phyloP scores from a whole-genome alignment of 495 filamentous ascomycete species.

The Penicillium antarcticum region DNA sequence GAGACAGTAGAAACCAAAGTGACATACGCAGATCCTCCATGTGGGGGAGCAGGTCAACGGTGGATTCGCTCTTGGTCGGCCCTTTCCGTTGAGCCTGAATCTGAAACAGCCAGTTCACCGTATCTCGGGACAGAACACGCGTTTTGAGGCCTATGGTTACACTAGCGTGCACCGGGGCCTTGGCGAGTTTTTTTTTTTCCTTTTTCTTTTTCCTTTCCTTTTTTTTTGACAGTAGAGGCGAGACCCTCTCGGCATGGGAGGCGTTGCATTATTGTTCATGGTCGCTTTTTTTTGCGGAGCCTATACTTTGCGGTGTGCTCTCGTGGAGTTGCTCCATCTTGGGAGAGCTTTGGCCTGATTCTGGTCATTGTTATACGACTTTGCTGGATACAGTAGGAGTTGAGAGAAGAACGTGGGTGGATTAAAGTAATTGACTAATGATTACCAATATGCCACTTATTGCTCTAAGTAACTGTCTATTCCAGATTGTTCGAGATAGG shows the following conservation, averaged over 20 bases:
- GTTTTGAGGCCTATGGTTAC: slow-evolving; percentile 16
- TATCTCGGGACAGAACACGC: slow-evolving; percentile 18
- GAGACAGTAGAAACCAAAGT: not conserved
- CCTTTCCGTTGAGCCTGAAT: slow-evolving; percentile 27
- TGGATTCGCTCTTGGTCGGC: slow-evolving; percentile 11
- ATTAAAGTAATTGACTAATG: not conserved
- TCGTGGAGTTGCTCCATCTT: not conserved
- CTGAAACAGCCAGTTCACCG: slow-evolving; percentile 33
- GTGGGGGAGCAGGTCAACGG: no score
- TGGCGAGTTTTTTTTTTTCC: slow-evolving; percentile 1
- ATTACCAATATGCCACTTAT: not conserved
- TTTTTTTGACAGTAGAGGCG: not conserved
- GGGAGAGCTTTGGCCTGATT: slow-evolving; percentile 2
- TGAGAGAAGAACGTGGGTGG: not conserved
- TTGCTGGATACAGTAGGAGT: not conserved
- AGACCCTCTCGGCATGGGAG: not conserved
- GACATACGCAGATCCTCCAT: slow-evolving; percentile 3
- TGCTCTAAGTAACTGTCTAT: not conserved
- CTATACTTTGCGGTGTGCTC: slow-evolving; percentile 5
- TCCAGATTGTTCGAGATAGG: not conserved
- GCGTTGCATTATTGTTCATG: slow-evolving; percentile 5
- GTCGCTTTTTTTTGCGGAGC: slow-evolving; percentile 3
- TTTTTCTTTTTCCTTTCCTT: not conserved
- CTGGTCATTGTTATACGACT: not conserved
- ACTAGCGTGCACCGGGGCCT: slow-evolving; percentile 15